Evolutionary conservation across 805 yeast genomes (phyloP).

Genomic region (Yamadazyma ubonensis): DNA sequence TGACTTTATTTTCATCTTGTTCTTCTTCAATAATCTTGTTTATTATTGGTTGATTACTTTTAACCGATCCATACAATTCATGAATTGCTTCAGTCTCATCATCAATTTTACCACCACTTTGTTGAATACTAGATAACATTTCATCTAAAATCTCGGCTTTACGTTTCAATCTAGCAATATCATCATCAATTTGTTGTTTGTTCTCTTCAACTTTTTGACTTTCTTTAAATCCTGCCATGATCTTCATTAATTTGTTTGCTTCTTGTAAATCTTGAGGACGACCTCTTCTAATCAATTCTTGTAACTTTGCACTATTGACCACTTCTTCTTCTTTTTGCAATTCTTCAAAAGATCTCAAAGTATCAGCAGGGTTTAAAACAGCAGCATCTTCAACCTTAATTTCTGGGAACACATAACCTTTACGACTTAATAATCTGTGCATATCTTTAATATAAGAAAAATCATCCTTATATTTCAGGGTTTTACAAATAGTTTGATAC

Average conservation of each 20-base stretch:
- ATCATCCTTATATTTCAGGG: slow-evolving; percentile 87
- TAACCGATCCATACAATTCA: slow-evolving; percentile 76
- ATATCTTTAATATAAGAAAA: slow-evolving; percentile 89
- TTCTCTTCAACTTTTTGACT: slow-evolving; percentile 68
- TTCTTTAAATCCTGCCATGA: slow-evolving; percentile 96
- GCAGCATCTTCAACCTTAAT: slow-evolving; percentile 88
- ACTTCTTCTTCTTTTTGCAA: slow-evolving; percentile 88
- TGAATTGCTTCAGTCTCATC: slow-evolving; percentile 68
- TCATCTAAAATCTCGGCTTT: slow-evolving; percentile 86
- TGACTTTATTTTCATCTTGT: slow-evolving; percentile 65
- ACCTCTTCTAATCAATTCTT: slow-evolving; percentile 92
- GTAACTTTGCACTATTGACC: slow-evolving; percentile 92
- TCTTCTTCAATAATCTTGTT: slow-evolving; percentile 83
- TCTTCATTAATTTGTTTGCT: slow-evolving; percentile 94
- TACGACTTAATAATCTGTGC: slow-evolving; percentile 86
- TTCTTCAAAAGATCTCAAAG: slow-evolving; percentile 83
- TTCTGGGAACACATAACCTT: slow-evolving; percentile 93
- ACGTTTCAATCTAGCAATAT: slow-evolving; percentile 76
- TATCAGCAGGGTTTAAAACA: slow-evolving; percentile 86
- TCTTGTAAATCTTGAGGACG: slow-evolving; percentile 93
- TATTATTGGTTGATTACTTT: slow-evolving; percentile 82
- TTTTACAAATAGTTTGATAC: slow-evolving; percentile 91
- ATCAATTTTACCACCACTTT: slow-evolving; percentile 36
- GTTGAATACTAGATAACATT: slow-evolving; percentile 61
- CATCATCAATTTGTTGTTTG: slow-evolving; percentile 76